Evolutionary conservation across 2,329 filamentous ascomycete genomes (phyloP).

Genomic region (Aspergillus vadensis): DNA sequence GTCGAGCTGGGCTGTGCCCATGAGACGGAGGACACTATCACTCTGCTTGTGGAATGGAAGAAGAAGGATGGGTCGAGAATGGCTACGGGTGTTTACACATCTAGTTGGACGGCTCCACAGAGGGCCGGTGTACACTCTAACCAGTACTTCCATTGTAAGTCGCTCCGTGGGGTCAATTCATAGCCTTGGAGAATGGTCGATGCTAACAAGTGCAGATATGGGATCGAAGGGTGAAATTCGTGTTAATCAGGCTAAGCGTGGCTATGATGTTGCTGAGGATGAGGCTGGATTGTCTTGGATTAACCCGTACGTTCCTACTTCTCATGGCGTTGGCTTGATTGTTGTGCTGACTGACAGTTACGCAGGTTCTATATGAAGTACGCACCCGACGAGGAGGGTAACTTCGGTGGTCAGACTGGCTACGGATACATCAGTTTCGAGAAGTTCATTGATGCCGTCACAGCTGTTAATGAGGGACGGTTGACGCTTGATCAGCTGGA

Average conservation of each 20-base stretch:
- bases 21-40: conserved; percentile 90
- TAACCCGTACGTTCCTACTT: conserved; percentile 65
- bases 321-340: not conserved
- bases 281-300: conserved; percentile 73
- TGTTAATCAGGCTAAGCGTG: conserved; percentile 89
- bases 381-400: conserved; percentile 89
- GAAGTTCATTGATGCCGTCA: conserved; percentile 90
- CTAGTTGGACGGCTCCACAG: conserved; percentile 91
- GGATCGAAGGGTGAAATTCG: conserved; percentile 80
- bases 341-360: not conserved
- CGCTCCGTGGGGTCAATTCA: not conserved
- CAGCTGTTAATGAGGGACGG: conserved; percentile 72
- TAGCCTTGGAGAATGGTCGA: not conserved
- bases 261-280: conserved; percentile 93
- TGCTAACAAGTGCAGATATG: conserved; percentile 56
- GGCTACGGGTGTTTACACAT: conserved; percentile 88
- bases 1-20: conserved; percentile 75
- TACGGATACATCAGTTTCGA: conserved; percentile 95
- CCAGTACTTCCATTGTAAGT: conserved; percentile 84
- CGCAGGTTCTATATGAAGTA: conserved; percentile 85
- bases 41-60: conserved; percentile 84
- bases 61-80: conserved; percentile 69
- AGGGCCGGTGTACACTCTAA: conserved; percentile 94
- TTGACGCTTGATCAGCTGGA: conserved; percentile 76
- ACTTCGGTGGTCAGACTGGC: conserved; percentile 86